These are phyloP conservation scores for Endothia cerciana DNA, from an alignment of 2,329 filamentous ascomycete genomes.

Conservation along the genomic window DNA sequence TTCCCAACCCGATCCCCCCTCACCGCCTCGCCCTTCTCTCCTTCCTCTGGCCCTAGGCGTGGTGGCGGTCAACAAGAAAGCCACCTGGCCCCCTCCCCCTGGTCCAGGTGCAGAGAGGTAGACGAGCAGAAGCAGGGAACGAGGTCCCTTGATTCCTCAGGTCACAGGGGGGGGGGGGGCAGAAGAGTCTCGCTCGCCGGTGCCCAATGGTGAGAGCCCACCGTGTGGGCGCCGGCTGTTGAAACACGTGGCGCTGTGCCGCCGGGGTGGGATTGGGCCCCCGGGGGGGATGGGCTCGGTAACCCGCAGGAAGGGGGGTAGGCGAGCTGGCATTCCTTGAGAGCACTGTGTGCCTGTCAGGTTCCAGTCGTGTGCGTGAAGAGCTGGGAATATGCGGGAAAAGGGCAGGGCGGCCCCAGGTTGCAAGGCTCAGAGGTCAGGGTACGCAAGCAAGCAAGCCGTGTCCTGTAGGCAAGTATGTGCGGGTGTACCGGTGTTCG, in stretches of 20 bases:
- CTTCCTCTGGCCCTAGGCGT: too few relatives aligned
- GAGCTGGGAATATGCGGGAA: not conserved
- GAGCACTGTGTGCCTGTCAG: not conserved
- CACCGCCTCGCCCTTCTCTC: too few relatives aligned
- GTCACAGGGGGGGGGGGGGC: too few relatives aligned
- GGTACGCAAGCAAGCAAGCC: not conserved
- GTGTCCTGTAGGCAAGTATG: not conserved
- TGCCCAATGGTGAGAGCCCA: not conserved
- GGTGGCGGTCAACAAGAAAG: too few relatives aligned
- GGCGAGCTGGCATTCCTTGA: not conserved
- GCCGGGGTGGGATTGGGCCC: not conserved
- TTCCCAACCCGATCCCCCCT: too few relatives aligned
- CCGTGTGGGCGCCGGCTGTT: constrained; percentile 10
- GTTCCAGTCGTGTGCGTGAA: not conserved
- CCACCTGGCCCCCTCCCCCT: too few relatives aligned
- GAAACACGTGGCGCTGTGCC: constrained; percentile 24
- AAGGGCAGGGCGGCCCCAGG: not conserved
- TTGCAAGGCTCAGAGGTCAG: not conserved
- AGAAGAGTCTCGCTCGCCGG: not conserved
- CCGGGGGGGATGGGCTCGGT: not conserved
- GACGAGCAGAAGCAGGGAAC: too few relatives aligned
- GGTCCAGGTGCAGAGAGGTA: too few relatives aligned
- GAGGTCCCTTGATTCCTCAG: not conserved
- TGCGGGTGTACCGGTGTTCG: not conserved
- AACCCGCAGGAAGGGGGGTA: not conserved